A percentile compares a stretch with the other conserved stretches of the same genome.
Conservation (phyloP, 495 filamentous ascomycete genomes). For the Niebla homalea region DNA sequence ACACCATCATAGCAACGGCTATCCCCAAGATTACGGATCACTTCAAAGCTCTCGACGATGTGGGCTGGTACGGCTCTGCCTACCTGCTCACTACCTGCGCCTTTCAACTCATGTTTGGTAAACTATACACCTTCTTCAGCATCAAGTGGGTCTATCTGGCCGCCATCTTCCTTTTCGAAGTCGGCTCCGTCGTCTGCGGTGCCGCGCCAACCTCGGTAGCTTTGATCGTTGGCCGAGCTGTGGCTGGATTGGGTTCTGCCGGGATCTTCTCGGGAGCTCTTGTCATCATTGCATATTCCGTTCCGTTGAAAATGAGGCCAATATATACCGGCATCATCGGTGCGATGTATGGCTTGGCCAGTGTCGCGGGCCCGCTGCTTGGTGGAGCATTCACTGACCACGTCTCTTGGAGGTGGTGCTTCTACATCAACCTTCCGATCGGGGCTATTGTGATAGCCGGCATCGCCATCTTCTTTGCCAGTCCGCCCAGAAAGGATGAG, state of each 20-base stretch:
- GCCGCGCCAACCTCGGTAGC: conserved; percentile 58
- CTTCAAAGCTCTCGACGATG: conserved; percentile 60
- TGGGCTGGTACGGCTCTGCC: conserved; percentile 48
- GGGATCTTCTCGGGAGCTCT: conserved; percentile 75
- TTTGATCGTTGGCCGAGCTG: conserved; percentile 72
- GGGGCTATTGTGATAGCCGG: conserved; percentile 50
- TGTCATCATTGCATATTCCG: conserved; percentile 62
- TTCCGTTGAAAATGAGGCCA: conserved; percentile 59
- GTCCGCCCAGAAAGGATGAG: conserved; percentile 36
- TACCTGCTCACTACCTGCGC: conserved; percentile 64
- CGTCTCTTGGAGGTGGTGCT: conserved; percentile 49
- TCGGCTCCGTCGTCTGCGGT: conserved; percentile 77
- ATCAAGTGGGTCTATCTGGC: conserved; percentile 59
- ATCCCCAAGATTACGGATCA: conserved; percentile 74
- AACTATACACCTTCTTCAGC: conserved; percentile 66
- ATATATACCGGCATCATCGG: conserved; percentile 61
- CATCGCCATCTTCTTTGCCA: conserved; percentile 46
- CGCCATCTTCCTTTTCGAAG: conserved; percentile 66
- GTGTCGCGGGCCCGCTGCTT: conserved; percentile 61
- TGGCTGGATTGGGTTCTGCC: conserved; percentile 72
- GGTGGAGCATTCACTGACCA: conserved; percentile 53
- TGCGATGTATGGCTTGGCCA: conserved; percentile 70
- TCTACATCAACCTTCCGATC: conserved; percentile 54
- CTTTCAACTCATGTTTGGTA: conserved; percentile 62
- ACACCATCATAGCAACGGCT: conserved; percentile 74